phyloP scores from a whole-genome alignment of 768 basidiomycete species.

The Roridomyces roridus region DNA sequence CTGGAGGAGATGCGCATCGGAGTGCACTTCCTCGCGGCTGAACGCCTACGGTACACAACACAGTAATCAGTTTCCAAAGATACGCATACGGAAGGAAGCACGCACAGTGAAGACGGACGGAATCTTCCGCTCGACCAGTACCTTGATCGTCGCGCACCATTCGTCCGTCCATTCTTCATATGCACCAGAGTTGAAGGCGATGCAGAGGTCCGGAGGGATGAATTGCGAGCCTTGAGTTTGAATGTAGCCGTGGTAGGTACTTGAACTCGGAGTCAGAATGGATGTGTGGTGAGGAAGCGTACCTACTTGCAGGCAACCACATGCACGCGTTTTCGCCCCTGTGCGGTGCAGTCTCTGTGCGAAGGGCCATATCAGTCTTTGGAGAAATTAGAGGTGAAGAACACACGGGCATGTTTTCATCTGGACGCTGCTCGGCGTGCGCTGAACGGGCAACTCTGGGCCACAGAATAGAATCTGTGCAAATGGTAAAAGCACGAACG shows the following conservation, averaged over 20 bases:
- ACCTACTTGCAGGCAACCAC: conserved; percentile 8
- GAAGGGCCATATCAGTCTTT: background rate
- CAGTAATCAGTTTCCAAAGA: background rate
- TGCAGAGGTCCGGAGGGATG: conserved; percentile 13
- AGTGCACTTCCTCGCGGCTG: conserved; percentile 23
- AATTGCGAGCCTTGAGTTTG: conserved; percentile 8
- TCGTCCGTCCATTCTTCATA: background rate
- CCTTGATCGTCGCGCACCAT: conserved; percentile 13
- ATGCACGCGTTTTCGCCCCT: conserved; percentile 15
- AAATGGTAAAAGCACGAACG: too few species aligned
- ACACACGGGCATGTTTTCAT: conserved; percentile 6
- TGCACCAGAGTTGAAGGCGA: conserved; percentile 22
- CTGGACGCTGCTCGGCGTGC: background rate
- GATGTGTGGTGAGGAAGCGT: background rate
- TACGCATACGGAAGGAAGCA: background rate
- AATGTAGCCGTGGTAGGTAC: conserved; percentile 20
- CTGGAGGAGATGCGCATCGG: conserved; percentile 17
- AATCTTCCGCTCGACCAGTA: conserved; percentile 18
- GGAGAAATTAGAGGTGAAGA: background rate
- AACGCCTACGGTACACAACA: conserved; percentile 7
- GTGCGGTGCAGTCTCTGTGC: conserved; percentile 8
- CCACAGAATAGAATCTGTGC: conserved; percentile 33
- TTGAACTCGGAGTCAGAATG: background rate
- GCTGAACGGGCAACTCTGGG: conserved; percentile 22
- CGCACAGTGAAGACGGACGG: conserved; percentile 17